Evolutionary conservation across 306 rosid species (phyloP).

Genomic region (Lathyrus tuberosus): DNA sequence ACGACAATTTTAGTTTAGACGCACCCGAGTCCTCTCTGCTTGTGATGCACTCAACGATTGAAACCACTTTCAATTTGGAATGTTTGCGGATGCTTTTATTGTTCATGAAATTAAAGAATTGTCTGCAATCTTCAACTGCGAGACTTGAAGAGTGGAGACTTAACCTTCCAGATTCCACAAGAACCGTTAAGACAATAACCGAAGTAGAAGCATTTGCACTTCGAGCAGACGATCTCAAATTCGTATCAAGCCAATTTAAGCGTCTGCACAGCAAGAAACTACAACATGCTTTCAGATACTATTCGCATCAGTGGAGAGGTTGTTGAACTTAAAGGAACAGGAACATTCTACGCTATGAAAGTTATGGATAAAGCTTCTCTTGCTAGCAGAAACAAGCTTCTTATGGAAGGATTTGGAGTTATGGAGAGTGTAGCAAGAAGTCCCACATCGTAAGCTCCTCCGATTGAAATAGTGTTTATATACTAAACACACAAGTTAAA

Average conservation of each 20-base stretch:
- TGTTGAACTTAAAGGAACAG: too few relatives aligned
- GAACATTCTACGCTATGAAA: too few relatives aligned
- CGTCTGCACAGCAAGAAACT: conserved; percentile 85
- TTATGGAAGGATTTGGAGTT: too few relatives aligned
- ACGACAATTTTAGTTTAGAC: conserved; percentile 56
- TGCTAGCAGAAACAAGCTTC: too few relatives aligned
- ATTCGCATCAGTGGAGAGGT: conserved; percentile 89
- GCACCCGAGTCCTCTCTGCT: conserved; percentile 45
- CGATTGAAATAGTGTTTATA: too few relatives aligned
- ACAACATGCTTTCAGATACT: conserved; percentile 87
- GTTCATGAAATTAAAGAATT: conserved; percentile 44
- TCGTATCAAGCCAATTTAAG: conserved; percentile 76
- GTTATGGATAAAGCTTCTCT: too few relatives aligned
- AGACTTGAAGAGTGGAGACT: conserved; percentile 95
- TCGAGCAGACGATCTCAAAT: conserved; percentile 74
- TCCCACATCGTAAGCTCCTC: too few relatives aligned
- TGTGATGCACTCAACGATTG: conserved; percentile 64
- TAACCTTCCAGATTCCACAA: conserved; percentile 71
- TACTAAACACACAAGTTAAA: too few relatives aligned
- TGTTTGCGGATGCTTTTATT: conserved; percentile 80
- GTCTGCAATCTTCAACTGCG: conserved; percentile 77
- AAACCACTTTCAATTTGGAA: conserved; percentile 67
- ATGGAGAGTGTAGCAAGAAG: too few relatives aligned
- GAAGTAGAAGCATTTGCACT: conserved; percentile 94
- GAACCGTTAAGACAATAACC: conserved; percentile 65